Percentiles rank a stretch among this genome's conserved stretches.
Evolutionary conservation across 176 grass and related monocot species (phyloP).

Genomic region (Triticum urartu): DNA sequence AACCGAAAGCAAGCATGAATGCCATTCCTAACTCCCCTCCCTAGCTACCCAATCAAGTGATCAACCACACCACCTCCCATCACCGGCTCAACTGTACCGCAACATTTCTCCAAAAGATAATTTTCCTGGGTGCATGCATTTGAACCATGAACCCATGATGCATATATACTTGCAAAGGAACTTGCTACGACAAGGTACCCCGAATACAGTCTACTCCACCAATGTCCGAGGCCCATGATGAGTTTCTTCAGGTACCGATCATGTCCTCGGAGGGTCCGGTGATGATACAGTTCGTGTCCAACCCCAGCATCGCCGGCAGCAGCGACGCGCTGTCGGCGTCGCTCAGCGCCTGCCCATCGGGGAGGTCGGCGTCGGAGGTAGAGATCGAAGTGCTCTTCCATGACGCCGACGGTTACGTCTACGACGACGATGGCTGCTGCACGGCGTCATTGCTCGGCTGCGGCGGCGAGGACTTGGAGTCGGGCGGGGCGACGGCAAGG

Average conservation of each 20-base stretch:
- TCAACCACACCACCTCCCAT: constrained; percentile 11
- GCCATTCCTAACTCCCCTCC: constrained; percentile 14
- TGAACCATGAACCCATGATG: background rate
- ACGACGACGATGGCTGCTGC: background rate
- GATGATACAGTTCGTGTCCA: constrained; percentile 26
- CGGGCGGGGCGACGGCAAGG: background rate
- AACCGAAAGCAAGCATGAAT: constrained; percentile 7
- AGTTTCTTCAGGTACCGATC: background rate
- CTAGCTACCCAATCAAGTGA: background rate
- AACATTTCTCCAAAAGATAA: background rate
- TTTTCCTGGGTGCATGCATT: background rate
- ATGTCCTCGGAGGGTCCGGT: background rate
- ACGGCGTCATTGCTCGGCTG: background rate
- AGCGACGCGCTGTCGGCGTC: constrained; percentile 9
- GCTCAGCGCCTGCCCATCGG: constrained; percentile 24
- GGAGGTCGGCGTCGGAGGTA: constrained; percentile 11
- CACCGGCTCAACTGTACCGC: constrained; percentile 2
- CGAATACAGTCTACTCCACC: background rate
- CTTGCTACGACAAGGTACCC: background rate
- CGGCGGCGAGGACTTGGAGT: background rate
- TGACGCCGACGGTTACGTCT: background rate
- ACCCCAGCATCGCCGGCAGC: background rate
- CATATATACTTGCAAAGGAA: background rate
- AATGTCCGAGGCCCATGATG: background rate
- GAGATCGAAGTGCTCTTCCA: constrained; percentile 37